Conservation (phyloP, 441 rosid species). For the Adansonia grandidieri region DNA sequence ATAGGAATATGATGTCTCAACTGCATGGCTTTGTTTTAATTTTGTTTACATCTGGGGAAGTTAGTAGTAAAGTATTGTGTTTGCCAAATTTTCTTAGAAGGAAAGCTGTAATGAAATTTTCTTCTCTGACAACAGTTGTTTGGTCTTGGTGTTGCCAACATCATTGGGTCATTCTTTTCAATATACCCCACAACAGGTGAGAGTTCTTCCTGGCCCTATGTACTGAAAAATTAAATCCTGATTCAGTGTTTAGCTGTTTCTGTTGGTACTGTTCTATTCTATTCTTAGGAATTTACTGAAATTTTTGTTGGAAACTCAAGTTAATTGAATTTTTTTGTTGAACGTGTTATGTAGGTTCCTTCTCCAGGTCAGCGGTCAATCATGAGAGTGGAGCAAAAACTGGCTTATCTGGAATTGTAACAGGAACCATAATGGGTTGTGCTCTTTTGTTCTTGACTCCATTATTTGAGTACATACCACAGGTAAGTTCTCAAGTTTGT, state of each 20-base stretch:
- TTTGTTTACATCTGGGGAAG: neutral
- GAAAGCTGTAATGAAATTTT: slow-evolving; percentile 23
- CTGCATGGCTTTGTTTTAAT: neutral
- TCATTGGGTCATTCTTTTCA: slow-evolving; percentile 81
- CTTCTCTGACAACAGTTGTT: slow-evolving; percentile 61
- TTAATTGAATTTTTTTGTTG: neutral
- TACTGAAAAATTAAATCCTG: slow-evolving; percentile 12
- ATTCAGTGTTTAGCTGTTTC: neutral
- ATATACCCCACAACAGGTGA: slow-evolving; percentile 91
- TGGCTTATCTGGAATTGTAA: slow-evolving; percentile 80
- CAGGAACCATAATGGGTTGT: slow-evolving; percentile 86
- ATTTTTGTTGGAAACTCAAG: neutral
- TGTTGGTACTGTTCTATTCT: slow-evolving; percentile 14
- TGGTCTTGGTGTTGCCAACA: slow-evolving; percentile 91
- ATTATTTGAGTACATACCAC: slow-evolving; percentile 83
- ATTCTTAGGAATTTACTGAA: neutral
- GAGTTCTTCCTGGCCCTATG: slow-evolving; percentile 29
- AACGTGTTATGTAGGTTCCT: slow-evolving; percentile 65
- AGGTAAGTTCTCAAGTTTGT: slow-evolving; percentile 53
- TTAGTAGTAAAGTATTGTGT: neutral
- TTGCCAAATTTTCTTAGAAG: neutral
- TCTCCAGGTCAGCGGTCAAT: slow-evolving; percentile 98
- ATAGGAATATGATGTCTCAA: slow-evolving; percentile 3
- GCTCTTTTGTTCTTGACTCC: slow-evolving; percentile 89
- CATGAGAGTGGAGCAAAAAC: slow-evolving; percentile 96